Base-by-base conservation (phyloP, 1,284 basidiomycete genomes). In the Takashimella koratensis region DNA sequence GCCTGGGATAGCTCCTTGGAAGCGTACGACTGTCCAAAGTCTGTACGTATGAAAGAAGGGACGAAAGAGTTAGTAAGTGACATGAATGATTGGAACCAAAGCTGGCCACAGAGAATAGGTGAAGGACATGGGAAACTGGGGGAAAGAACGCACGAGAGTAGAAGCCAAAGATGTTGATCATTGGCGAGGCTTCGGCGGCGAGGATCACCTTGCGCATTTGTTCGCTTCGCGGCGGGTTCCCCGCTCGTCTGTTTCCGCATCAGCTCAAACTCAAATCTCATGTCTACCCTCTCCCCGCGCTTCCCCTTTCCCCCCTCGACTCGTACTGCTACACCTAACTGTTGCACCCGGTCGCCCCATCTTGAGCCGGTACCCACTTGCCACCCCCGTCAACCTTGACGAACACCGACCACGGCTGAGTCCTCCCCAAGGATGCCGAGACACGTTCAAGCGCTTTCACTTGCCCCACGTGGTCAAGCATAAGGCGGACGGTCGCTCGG, bases 221-320 rank as follows among this genome's bases (percentile, higher is more conserved):
- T 6, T 78, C 70, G 8, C 83, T 83, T 4, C 75, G 71, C 0
- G 83, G 81, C 4, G 79, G 75, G 4, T 87, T 78, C n/a, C 90
- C 90, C n/a, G 90, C 88, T 43, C 90, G 87, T 65, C 88, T 90
- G 59, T n/a, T n/a, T n/a, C n/a, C n/a, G n/a, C n/a, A n/a, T n/a
- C n/a, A n/a, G n/a, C n/a, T n/a, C n/a, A n/a, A n/a, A n/a, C n/a
- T n/a, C n/a, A n/a, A n/a, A n/a, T n/a, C n/a, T n/a, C n/a, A n/a
- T n/a, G n/a, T n/a, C n/a, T n/a, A n/a, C n/a, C n/a, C n/a, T n/a
- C n/a, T n/a, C n/a, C n/a, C n/a, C n/a, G n/a, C n/a, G n/a, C n/a
- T n/a, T n/a, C n/a, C n/a, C n/a, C n/a, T n/a, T n/a, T n/a, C n/a
- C n/a, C n/a, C n/a, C n/a, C n/a, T n/a, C n/a, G n/a, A n/a, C n/a